phyloP scores from a whole-genome alignment of 805 yeast species.

The Candida vaughaniae region DNA sequence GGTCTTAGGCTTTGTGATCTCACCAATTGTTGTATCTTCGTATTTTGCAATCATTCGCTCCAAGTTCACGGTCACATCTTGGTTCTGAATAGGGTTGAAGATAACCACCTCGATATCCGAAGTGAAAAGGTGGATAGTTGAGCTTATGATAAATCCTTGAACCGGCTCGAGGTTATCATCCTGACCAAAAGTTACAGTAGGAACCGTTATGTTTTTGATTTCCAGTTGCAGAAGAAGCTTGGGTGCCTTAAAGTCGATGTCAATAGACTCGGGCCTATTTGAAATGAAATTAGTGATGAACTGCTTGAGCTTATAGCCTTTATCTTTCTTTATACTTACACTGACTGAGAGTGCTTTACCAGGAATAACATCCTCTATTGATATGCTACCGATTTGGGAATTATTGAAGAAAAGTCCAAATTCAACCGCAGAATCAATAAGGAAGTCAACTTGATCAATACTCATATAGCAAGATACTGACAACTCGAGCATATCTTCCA shows the following conservation, averaged over 20 bases:
- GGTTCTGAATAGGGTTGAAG: slow-evolving; percentile 53
- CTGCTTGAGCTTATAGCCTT: not conserved
- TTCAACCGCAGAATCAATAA: not conserved
- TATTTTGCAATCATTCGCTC: slow-evolving; percentile 48
- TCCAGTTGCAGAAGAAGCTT: not conserved
- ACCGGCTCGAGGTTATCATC: slow-evolving; percentile 24
- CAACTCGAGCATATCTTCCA: not conserved
- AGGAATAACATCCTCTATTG: not conserved
- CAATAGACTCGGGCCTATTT: not conserved
- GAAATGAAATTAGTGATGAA: slow-evolving; percentile 10
- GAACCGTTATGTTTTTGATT: not conserved
- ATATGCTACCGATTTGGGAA: not conserved
- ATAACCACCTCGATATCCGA: slow-evolving; percentile 55
- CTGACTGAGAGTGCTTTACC: slow-evolving; percentile 2
- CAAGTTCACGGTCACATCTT: slow-evolving; percentile 42
- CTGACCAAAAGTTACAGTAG: not conserved
- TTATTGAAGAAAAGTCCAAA: not conserved
- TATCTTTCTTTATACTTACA: not conserved
- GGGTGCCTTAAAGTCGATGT: slow-evolving; percentile 1
- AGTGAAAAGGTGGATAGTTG: slow-evolving; percentile 54
- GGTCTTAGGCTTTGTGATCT: slow-evolving; percentile 38
- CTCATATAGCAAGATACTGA: slow-evolving; percentile 2
- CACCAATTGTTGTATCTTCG: slow-evolving; percentile 47
- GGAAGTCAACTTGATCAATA: not conserved
- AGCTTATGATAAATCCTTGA: slow-evolving; percentile 35